phyloP scores from a whole-genome alignment of 441 rosid genomes.

The Arabidopsis hybrid region DNA sequence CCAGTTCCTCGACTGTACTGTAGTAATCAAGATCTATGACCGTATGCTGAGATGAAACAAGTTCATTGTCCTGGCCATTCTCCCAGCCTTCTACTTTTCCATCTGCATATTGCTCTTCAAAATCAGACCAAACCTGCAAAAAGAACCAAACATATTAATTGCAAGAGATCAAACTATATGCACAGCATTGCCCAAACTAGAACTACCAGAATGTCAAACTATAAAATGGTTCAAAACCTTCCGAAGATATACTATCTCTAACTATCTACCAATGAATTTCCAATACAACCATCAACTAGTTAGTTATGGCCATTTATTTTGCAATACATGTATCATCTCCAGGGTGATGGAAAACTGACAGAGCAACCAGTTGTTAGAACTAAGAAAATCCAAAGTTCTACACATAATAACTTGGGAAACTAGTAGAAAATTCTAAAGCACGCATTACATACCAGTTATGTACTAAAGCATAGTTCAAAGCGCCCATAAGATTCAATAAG shows the following conservation, averaged over 20 bases:
- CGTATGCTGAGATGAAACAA: slow-evolving; percentile 49
- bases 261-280: background rate
- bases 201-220: slow-evolving; percentile 18
- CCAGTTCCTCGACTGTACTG: slow-evolving; percentile 84
- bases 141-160: slow-evolving; percentile 22
- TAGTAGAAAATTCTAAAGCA: background rate
- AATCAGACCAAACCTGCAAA: slow-evolving; percentile 73
- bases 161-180: slow-evolving; percentile 18
- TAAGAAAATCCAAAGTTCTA: background rate
- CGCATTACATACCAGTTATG: background rate
- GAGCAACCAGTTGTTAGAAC: slow-evolving; percentile 6
- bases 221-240: slow-evolving; percentile 13
- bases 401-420: background rate
- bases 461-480: slow-evolving; percentile 16
- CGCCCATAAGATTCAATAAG: background rate
- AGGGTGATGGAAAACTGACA: slow-evolving; percentile 3
- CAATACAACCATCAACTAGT: slow-evolving; percentile 15
- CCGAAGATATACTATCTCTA: background rate
- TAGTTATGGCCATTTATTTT: background rate
- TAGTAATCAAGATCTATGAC: slow-evolving; percentile 90
- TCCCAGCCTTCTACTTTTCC: slow-evolving; percentile 74
- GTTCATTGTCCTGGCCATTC: slow-evolving; percentile 66
- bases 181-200: slow-evolving; percentile 17
- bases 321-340: background rate
- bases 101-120: slow-evolving; percentile 78